Base-by-base conservation (phyloP, 345 rosid species). In the Eutrema japonicum region DNA sequence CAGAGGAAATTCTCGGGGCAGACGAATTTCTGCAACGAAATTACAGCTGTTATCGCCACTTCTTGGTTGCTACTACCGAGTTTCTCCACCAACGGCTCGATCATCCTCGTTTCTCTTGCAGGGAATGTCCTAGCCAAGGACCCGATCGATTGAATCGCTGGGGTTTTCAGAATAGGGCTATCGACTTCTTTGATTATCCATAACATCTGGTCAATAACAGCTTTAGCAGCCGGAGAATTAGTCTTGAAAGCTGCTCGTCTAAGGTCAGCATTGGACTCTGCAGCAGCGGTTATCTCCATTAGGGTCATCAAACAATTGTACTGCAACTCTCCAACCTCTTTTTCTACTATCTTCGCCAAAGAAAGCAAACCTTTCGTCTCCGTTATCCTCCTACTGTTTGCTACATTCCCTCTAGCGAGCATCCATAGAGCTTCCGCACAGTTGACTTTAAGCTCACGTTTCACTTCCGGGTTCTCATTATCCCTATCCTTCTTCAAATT, bases 311-410 rank as follows among this genome's bases (percentile, higher is more conserved):
- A 77, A 59, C 96, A 91, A 78, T 93, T 91, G 51, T 68, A 85
- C 46, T 82, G 96, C 76, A 94, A 76, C 16, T 88, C 88, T 12
- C 90, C 95, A 6, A 63, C 77, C 72, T 85, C 96, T 22, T 64
- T 87, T 64, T 91, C 97, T 2, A 94, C 89, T 67, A 91, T 78
- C 76, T 89, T 94, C 0, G 97, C 98, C 76, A 94, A 80, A 74
- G 96, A 83, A 73, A 94, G 97, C 78, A 94, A 73, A 18, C 98
- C 98, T 78, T 91, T 94, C 0, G 98, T 94, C 78, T 94, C 98
- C 0, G 97, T 83, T 40, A 94, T 87, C 69, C 85, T 84, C 84
- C 77, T 81, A 77, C 97, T 85, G 66, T 94, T 94, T 1, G 80
- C 68, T 14, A 89, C 83, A 67, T 89, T 94, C 54, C 80, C 91